phyloP scores from a whole-genome alignment of 2,329 filamentous ascomycete genomes.

The Pleoardoris graminearum region DNA sequence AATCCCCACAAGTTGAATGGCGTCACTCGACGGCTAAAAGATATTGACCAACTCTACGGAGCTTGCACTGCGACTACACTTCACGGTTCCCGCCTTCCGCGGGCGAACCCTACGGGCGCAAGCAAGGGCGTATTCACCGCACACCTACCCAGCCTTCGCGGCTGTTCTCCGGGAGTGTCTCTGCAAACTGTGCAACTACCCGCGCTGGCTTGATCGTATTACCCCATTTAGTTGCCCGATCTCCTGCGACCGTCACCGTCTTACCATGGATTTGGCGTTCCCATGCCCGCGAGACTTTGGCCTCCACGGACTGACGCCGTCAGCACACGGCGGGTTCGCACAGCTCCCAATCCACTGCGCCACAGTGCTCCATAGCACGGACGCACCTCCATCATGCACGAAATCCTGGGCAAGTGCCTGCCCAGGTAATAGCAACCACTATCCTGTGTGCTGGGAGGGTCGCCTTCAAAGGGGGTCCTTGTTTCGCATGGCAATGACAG shows the following conservation, averaged over 20 bases:
- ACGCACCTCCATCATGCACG: neutral
- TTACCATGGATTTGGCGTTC: neutral
- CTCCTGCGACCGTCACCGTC: slow-evolving; percentile 3
- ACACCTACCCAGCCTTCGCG: neutral
- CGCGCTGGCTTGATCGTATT: slow-evolving; percentile 2
- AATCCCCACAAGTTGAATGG: neutral
- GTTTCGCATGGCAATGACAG: slow-evolving; percentile 1
- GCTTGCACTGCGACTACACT: neutral
- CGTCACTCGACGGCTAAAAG: neutral
- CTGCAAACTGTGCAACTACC: slow-evolving; percentile 3
- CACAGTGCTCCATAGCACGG: neutral
- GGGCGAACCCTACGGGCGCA: neutral
- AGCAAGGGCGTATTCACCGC: neutral
- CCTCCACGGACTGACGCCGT: slow-evolving; percentile 2
- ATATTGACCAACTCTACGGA: neutral
- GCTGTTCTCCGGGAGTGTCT: neutral
- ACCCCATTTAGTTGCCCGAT: slow-evolving; percentile 6
- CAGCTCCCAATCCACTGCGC: neutral
- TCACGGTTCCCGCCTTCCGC: neutral
- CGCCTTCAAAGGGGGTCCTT: neutral
- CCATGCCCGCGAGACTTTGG: neutral
- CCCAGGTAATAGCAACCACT: neutral
- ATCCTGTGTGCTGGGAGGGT: neutral
- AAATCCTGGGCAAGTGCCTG: neutral
- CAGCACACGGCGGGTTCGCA: slow-evolving; percentile 6